A percentile compares a stretch with the other conserved stretches of the same genome.
These are phyloP conservation scores for Hanseniaspora sp. DNA, from an alignment of 1,139 yeast species.

Conservation along the genomic window DNA sequence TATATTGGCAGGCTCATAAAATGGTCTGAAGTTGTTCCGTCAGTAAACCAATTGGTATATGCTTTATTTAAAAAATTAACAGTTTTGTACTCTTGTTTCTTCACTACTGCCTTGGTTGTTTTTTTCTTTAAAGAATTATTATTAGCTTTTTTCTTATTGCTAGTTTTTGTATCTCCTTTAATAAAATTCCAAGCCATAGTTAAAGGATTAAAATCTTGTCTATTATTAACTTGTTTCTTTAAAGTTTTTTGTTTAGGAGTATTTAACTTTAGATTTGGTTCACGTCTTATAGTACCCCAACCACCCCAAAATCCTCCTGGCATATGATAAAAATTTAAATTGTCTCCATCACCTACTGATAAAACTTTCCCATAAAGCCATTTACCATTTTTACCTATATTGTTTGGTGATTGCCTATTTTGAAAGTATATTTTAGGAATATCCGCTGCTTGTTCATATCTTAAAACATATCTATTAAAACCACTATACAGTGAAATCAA, in stretches of 20 bases:
- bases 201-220: neutral
- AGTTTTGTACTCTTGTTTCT: neutral
- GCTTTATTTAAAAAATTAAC: neutral
- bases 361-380: constrained; percentile 72
- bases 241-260: constrained; percentile 8
- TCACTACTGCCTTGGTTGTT: constrained; percentile 15
- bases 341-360: constrained; percentile 93
- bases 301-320: constrained; percentile 86
- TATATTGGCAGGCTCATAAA: constrained; percentile 33
- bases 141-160: constrained; percentile 15
- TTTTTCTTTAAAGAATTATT: constrained; percentile 27
- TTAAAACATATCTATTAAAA: constrained; percentile 32
- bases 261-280: constrained; percentile 31
- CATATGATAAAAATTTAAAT: constrained; percentile 79
- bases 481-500: constrained; percentile 31
- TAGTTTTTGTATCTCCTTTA: constrained; percentile 26
- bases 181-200: neutral
- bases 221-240: neutral
- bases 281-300: constrained; percentile 78
- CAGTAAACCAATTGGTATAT: constrained; percentile 9
- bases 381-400: constrained; percentile 21
- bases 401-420: constrained; percentile 17
- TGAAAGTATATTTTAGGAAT: constrained; percentile 35
- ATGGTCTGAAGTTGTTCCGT: constrained; percentile 17
- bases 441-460: constrained; percentile 33